phyloP scores from a whole-genome alignment of 768 basidiomycete species.

The Vararia minispora region DNA sequence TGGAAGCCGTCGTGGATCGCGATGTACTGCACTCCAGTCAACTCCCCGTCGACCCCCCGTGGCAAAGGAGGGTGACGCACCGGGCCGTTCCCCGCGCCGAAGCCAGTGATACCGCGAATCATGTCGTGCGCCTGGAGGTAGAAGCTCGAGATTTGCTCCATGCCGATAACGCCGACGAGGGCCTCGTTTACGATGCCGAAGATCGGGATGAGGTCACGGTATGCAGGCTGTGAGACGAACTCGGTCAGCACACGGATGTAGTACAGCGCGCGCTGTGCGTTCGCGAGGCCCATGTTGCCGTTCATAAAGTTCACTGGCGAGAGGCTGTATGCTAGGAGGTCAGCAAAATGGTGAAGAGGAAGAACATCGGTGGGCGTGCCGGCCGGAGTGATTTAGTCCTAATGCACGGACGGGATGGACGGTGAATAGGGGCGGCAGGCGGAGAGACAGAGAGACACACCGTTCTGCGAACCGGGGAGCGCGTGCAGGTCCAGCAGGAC shows the following conservation, averaged over 20 bases:
- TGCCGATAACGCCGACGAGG: constrained; percentile 39
- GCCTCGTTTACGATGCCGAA: constrained; percentile 63
- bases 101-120: constrained; percentile 63
- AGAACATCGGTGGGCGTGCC: too few relatives aligned
- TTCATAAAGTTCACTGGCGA: constrained; percentile 53
- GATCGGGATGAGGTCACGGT: constrained; percentile 46
- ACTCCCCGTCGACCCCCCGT: too few relatives aligned
- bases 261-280: constrained; percentile 69
- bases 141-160: constrained; percentile 42
- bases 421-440: background rate
- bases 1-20: constrained; percentile 44
- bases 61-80: too few relatives aligned
- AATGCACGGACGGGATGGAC: background rate
- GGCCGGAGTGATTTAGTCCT: constrained; percentile 55
- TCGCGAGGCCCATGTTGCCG: constrained; percentile 78
- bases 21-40: too few relatives aligned
- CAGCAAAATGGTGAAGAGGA: too few relatives aligned
- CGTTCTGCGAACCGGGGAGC: constrained; percentile 73
- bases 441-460: constrained; percentile 19
- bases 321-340: too few relatives aligned
- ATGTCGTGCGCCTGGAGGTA: constrained; percentile 48
- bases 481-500: constrained; percentile 75
- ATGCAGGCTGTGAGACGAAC: constrained; percentile 73
- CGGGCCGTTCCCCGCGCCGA: constrained; percentile 51
- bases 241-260: constrained; percentile 66